phyloP scores from a whole-genome alignment of 2,329 filamentous ascomycete genomes.

The Hirsutella minnesotensis region DNA sequence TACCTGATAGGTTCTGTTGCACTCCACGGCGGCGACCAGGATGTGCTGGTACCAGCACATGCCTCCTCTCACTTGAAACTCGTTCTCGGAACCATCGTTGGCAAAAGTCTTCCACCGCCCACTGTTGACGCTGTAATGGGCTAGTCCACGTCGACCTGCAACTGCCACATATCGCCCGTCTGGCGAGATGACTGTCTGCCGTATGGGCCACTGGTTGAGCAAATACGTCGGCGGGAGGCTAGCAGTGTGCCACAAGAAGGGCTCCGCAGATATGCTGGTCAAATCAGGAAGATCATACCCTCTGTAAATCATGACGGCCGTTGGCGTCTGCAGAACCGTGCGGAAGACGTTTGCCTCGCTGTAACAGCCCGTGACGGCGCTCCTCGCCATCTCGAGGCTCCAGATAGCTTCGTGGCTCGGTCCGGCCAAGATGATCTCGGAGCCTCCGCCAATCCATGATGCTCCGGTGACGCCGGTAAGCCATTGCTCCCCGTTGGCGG shows the following conservation, averaged over 20 bases:
- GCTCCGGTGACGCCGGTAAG: slow-evolving; percentile 66
- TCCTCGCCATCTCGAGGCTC: slow-evolving; percentile 85
- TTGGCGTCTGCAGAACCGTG: slow-evolving; percentile 78
- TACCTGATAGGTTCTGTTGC: slow-evolving; percentile 68
- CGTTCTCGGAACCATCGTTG: slow-evolving; percentile 69
- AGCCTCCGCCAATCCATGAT: slow-evolving; percentile 79
- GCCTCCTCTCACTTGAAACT: slow-evolving; percentile 83
- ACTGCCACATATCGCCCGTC: slow-evolving; percentile 92
- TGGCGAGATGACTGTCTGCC: slow-evolving; percentile 73
- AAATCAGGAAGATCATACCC: slow-evolving; percentile 87
- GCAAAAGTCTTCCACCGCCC: slow-evolving; percentile 93
- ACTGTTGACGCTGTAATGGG: slow-evolving; percentile 91
- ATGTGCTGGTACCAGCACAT: slow-evolving; percentile 99
- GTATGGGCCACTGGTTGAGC: slow-evolving; percentile 86
- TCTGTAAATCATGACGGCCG: slow-evolving; percentile 81
- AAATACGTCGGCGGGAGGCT: slow-evolving; percentile 79
- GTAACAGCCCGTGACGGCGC: slow-evolving; percentile 85
- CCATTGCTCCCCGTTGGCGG: slow-evolving; percentile 68
- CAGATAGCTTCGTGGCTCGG: slow-evolving; percentile 68
- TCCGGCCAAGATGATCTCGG: slow-evolving; percentile 67
- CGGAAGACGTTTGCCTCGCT: slow-evolving; percentile 82
- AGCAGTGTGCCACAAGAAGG: slow-evolving; percentile 88
- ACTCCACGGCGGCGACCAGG: slow-evolving; percentile 85
- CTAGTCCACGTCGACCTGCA: slow-evolving; percentile 83
- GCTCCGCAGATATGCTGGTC: slow-evolving; percentile 82